Conservation (phyloP, 2,329 filamentous ascomycete genomes). For the Berkeleyomyces basicola region DNA sequence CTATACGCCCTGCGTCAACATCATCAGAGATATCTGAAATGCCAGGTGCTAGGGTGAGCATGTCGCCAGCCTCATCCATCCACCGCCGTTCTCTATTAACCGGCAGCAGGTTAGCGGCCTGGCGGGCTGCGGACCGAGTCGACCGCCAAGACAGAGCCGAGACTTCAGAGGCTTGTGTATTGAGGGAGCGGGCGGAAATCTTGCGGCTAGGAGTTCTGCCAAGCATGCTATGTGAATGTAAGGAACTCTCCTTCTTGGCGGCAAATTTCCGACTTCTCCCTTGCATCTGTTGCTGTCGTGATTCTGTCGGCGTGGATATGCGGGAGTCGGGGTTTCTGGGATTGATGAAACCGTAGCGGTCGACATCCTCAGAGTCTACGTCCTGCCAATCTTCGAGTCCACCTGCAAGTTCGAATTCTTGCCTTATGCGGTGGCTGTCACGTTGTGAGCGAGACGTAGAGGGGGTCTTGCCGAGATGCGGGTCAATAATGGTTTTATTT, state of each 20-base stretch:
- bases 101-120: conserved; percentile 42
- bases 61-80: conserved; percentile 50
- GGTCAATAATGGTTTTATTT: conserved; percentile 14
- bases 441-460: conserved; percentile 24
- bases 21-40: conserved; percentile 40
- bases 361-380: conserved; percentile 41
- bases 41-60: conserved; percentile 43
- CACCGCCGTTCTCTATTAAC: conserved; percentile 43
- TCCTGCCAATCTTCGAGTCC: conserved; percentile 53
- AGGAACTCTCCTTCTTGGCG: conserved; percentile 22
- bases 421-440: conserved; percentile 26
- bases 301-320: conserved; percentile 25
- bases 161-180: conserved; percentile 37
- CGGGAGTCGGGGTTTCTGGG: conserved; percentile 23
- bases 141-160: conserved; percentile 36
- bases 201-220: conserved; percentile 35
- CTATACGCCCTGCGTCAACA: conserved; percentile 33
- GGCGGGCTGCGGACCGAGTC: conserved; percentile 37
- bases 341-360: conserved; percentile 52
- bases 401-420: conserved; percentile 34
- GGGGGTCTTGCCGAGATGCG: conserved; percentile 23
- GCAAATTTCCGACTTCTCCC: conserved; percentile 23
- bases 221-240: conserved; percentile 16
- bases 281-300: conserved; percentile 10
- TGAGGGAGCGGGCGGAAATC: conserved; percentile 39